These are phyloP conservation scores for Hura crepitans DNA, from an alignment of 441 rosid genomes.

Conservation along the genomic window DNA sequence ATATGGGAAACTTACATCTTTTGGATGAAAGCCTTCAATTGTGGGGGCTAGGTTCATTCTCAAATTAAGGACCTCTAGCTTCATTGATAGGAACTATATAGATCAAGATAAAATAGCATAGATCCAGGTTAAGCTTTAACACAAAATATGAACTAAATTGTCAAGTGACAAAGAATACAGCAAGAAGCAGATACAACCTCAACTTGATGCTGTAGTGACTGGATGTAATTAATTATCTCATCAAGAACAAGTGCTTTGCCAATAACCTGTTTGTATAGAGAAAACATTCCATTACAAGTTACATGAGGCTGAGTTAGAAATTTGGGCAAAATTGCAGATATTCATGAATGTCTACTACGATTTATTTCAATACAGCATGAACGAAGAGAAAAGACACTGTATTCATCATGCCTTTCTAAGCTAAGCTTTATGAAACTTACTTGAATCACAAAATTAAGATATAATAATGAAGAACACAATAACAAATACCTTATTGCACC, in stretches of 20 bases:
- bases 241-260: slow-evolving; percentile 87
- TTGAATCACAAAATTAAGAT: no score
- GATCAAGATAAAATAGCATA: slow-evolving; percentile 2
- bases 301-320: slow-evolving; percentile 7
- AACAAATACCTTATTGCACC: slow-evolving; percentile 66
- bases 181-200: slow-evolving; percentile 44
- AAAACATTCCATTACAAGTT: background rate
- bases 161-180: background rate
- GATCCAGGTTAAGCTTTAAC: background rate
- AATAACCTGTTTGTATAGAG: slow-evolving; percentile 42
- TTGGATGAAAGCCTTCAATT: slow-evolving; percentile 52
- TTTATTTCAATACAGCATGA: background rate
- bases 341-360: background rate
- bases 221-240: slow-evolving; percentile 85
- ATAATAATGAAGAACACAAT: background rate
- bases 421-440: background rate
- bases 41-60: slow-evolving; percentile 44
- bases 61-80: slow-evolving; percentile 72
- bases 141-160: background rate
- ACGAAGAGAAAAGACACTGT: background rate
- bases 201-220: slow-evolving; percentile 72
- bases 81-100: slow-evolving; percentile 76
- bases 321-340: background rate
- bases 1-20: slow-evolving; percentile 45
- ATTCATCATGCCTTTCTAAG: slow-evolving; percentile 5